Conservation (phyloP, 2,329 filamentous ascomycete genomes). For the Magnaporthiopsis rhizophila region DNA sequence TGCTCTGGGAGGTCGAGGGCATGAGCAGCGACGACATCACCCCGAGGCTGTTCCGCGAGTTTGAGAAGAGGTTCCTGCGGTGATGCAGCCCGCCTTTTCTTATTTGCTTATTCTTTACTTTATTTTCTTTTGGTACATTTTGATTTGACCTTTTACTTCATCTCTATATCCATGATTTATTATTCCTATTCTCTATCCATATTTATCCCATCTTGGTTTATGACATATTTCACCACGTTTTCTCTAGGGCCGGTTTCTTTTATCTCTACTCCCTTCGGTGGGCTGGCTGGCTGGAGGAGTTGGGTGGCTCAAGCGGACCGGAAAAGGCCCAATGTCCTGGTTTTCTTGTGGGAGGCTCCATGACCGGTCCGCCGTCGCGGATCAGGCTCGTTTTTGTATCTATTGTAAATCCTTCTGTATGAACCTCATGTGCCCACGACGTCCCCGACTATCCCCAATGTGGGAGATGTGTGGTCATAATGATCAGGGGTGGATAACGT, state of each 20-base stretch:
- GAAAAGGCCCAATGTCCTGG: background rate
- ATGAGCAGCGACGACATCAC: constrained; percentile 92
- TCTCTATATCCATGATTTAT: background rate
- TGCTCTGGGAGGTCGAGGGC: constrained; percentile 80
- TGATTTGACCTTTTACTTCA: background rate
- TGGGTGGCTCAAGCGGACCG: background rate
- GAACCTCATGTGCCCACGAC: background rate
- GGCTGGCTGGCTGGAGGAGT: background rate
- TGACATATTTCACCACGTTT: background rate
- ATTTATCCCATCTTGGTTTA: background rate
- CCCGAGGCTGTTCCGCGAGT: constrained; percentile 77
- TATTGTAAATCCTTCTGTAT: background rate
- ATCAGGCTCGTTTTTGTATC: background rate
- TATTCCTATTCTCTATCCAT: background rate
- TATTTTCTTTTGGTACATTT: background rate
- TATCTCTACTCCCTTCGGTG: no score
- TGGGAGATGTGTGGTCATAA: background rate
- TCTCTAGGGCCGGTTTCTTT: background rate
- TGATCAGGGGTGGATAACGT: background rate
- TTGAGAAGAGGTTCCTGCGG: constrained; percentile 63
- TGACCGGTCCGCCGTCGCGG: background rate
- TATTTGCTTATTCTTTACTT: background rate
- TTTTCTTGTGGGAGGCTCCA: background rate
- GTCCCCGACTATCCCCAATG: background rate
- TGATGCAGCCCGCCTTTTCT: background rate